Evolutionary conservation across 352 stramenopile genomes (phyloP).

Genomic region (Globisporangium camurandrum): DNA sequence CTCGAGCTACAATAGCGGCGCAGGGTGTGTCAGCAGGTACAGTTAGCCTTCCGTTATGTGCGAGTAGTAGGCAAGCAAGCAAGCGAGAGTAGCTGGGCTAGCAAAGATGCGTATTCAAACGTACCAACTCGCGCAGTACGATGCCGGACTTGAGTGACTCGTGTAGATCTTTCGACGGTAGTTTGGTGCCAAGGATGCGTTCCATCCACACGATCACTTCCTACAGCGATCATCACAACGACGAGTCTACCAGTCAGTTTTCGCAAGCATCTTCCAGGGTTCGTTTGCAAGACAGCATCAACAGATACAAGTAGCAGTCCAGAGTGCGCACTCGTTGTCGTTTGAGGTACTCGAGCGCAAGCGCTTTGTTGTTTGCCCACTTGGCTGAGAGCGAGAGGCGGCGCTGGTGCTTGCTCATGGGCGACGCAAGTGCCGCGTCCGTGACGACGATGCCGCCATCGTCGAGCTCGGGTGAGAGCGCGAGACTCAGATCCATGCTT

Average conservation of each 20-base stretch:
- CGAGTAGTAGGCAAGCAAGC: no score
- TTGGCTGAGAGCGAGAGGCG: conserved; percentile 65
- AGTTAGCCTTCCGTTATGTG: no score
- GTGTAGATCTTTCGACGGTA: conserved; percentile 47
- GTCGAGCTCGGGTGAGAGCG: conserved; percentile 24
- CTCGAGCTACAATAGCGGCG: conserved; percentile 22
- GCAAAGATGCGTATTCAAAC: not conserved
- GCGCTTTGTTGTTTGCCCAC: conserved; percentile 64
- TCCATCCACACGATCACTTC: conserved; percentile 72
- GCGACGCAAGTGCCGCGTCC: conserved; percentile 24
- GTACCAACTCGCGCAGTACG: conserved; percentile 62
- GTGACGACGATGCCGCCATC: conserved; percentile 7
- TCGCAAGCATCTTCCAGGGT: no score
- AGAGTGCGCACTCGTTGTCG: conserved; percentile 39
- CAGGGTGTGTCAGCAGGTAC: no score
- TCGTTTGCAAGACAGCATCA: not conserved
- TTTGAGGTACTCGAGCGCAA: conserved; percentile 69
- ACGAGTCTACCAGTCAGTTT: no score
- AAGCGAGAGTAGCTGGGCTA: not conserved
- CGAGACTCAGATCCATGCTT: conserved; percentile 38
- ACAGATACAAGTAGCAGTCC: not conserved
- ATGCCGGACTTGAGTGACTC: conserved; percentile 67
- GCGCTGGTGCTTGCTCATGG: conserved; percentile 67
- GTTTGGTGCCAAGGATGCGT: conserved; percentile 44
- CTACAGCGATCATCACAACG: conserved; percentile 25